Evolutionary conservation across 495 filamentous ascomycete species (phyloP).

Genomic region (Glarea lozoyensis): DNA sequence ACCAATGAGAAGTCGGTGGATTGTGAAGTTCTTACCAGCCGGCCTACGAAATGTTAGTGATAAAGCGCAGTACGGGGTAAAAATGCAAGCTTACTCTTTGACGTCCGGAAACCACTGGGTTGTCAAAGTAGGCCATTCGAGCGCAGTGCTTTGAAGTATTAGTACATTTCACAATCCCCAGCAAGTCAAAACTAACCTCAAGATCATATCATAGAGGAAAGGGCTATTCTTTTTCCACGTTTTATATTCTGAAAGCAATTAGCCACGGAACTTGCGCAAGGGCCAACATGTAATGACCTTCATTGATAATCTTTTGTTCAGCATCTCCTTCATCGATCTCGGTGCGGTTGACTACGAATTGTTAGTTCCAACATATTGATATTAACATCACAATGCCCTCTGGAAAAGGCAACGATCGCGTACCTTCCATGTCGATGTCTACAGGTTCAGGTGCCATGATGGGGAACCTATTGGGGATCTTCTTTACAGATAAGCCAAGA

Average conservation of each 20-base stretch:
- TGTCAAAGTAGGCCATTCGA: slow-evolving; percentile 97
- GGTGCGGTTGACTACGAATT: slow-evolving; percentile 3
- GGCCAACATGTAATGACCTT: slow-evolving; percentile 46
- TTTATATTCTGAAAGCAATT: slow-evolving; percentile 71
- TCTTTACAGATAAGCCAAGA: no score
- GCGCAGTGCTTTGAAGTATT: slow-evolving; percentile 53
- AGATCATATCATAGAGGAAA: slow-evolving; percentile 94
- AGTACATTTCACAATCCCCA: not conserved
- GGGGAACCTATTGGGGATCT: not conserved
- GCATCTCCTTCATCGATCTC: slow-evolving; percentile 21
- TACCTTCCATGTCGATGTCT: slow-evolving; percentile 22
- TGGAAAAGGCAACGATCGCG: not conserved
- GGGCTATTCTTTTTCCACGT: slow-evolving; percentile 99
- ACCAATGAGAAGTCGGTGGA: slow-evolving; percentile 84
- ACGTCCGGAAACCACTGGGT: slow-evolving; percentile 98
- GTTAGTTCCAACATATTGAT: slow-evolving; percentile 1
- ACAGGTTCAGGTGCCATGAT: slow-evolving; percentile 20
- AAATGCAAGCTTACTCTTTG: slow-evolving; percentile 70
- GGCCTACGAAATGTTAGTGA: slow-evolving; percentile 34
- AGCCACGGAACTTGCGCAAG: not conserved
- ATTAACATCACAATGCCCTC: not conserved
- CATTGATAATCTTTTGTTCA: slow-evolving; percentile 82
- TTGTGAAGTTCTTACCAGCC: slow-evolving; percentile 77
- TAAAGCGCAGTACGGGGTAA: slow-evolving; percentile 10
- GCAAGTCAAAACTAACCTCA: slow-evolving; percentile 41